Percentiles rank a stretch among this genome's conserved stretches.
phyloP scores from a whole-genome alignment of 106 monocot genomes.

The Dendrobium nobile region DNA sequence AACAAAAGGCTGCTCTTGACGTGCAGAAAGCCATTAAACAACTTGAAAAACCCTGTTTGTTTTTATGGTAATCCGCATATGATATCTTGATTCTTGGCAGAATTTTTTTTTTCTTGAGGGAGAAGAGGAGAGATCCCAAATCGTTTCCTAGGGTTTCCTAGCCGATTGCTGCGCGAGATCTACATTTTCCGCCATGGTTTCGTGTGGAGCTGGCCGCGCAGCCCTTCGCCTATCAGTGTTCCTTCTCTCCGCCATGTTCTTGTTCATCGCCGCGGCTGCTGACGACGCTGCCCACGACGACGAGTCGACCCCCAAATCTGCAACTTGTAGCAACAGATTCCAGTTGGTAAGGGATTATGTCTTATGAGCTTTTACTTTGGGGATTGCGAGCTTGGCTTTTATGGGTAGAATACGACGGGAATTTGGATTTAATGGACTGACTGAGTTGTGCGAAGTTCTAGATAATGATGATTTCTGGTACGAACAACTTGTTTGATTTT shows the following conservation, averaged over 20 bases:
- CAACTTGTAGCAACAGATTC: conserved; percentile 56
- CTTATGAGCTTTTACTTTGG: neutral
- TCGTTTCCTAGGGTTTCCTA: neutral
- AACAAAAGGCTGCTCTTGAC: too few relatives aligned
- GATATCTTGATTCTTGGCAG: too few relatives aligned
- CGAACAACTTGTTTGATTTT: neutral
- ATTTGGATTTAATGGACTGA: neutral
- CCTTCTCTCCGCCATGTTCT: conserved; percentile 10
- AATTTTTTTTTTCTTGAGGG: too few relatives aligned
- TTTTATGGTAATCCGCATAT: too few relatives aligned
- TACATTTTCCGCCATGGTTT: conserved; percentile 1
- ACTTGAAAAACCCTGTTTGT: too few relatives aligned
- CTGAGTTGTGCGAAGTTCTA: neutral
- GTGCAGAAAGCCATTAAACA: too few relatives aligned
- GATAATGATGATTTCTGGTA: neutral
- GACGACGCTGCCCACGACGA: conserved; percentile 45
- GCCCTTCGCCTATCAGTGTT: neutral
- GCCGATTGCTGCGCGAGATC: neutral
- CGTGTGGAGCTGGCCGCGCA: neutral
- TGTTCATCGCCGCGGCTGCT: conserved; percentile 6
- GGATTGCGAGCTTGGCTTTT: neutral
- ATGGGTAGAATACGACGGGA: neutral
- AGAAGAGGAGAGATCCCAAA: neutral
- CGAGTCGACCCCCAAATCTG: conserved; percentile 19
- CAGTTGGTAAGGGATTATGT: conserved; percentile 34